A percentile compares a stretch with the other conserved stretches of the same genome.
Evolutionary conservation across 805 yeast species (phyloP).

Genomic region (Starmerella tilneyi): DNA sequence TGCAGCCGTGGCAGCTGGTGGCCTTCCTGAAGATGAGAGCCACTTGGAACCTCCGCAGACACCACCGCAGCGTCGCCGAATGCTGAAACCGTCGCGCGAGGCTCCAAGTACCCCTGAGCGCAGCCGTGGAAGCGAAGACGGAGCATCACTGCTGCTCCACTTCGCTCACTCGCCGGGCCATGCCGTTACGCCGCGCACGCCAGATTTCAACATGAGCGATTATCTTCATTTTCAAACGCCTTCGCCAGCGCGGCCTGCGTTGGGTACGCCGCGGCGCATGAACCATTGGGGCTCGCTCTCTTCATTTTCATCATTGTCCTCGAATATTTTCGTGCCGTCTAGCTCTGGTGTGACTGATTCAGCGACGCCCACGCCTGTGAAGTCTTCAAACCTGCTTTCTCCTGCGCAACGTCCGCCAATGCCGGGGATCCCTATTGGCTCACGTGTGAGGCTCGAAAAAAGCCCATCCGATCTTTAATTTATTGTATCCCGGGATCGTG

Average conservation of each 20-base stretch:
- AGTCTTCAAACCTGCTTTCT: background rate
- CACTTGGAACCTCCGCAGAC: constrained; percentile 20
- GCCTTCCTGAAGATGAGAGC: constrained; percentile 10
- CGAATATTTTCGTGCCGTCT: constrained; percentile 3
- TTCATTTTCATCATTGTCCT: constrained; percentile 1
- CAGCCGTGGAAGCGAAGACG: constrained; percentile 37
- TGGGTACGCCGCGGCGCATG: constrained; percentile 6
- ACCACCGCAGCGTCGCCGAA: constrained; percentile 18
- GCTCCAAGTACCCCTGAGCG: constrained; percentile 29
- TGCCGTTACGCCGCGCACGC: constrained; percentile 29
- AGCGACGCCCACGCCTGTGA: background rate
- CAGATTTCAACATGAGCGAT: constrained; percentile 64
- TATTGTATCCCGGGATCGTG: background rate
- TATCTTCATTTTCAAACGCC: constrained; percentile 73
- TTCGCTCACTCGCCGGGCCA: constrained; percentile 67
- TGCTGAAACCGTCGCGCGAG: constrained; percentile 2
- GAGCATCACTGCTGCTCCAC: constrained; percentile 71
- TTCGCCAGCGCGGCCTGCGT: constrained; percentile 31
- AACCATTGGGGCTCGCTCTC: constrained; percentile 7
- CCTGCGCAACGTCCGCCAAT: background rate
- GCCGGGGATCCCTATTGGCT: background rate
- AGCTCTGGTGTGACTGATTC: background rate
- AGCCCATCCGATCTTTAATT: constrained; percentile 8
- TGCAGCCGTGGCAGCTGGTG: too few relatives aligned
- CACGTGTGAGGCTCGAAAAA: constrained; percentile 1